Evolutionary conservation across 306 rosid species (phyloP).

Genomic region (Hippophae gyantsensis): DNA sequence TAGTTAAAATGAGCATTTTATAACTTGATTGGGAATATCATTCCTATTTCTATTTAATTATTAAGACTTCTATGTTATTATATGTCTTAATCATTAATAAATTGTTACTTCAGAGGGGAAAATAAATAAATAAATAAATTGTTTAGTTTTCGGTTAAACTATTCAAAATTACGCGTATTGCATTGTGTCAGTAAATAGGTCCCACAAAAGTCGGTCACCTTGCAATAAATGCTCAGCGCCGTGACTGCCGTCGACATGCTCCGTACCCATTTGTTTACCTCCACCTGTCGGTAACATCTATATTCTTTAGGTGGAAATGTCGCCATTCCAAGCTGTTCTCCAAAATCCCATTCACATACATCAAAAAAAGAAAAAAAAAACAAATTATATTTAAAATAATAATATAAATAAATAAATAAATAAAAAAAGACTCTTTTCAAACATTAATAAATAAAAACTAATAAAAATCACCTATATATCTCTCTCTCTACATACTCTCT

Average conservation of each 20-base stretch:
- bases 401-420: no score
- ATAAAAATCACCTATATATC: slow-evolving; percentile 1
- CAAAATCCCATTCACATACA: slow-evolving; percentile 51
- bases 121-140: no score
- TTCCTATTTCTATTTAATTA: slow-evolving; percentile 33
- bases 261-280: slow-evolving; percentile 36
- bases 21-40: no score
- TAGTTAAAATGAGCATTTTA: no score
- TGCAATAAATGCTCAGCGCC: slow-evolving; percentile 39
- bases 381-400: not conserved
- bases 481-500: not conserved
- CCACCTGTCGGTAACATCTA: slow-evolving; percentile 41
- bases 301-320: slow-evolving; percentile 47
- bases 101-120: no score
- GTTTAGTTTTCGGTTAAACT: no score
- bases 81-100: no score
- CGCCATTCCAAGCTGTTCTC: slow-evolving; percentile 58
- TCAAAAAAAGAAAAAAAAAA: slow-evolving; percentile 12
- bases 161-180: slow-evolving; percentile 56
- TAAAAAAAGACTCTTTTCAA: no score
- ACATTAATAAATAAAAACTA: not conserved
- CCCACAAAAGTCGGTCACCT: slow-evolving; percentile 28
- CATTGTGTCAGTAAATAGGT: slow-evolving; percentile 11
- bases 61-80: no score
- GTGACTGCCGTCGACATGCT: slow-evolving; percentile 20